Base-by-base conservation (phyloP, 768 basidiomycete genomes). In the Suillus plorans region DNA sequence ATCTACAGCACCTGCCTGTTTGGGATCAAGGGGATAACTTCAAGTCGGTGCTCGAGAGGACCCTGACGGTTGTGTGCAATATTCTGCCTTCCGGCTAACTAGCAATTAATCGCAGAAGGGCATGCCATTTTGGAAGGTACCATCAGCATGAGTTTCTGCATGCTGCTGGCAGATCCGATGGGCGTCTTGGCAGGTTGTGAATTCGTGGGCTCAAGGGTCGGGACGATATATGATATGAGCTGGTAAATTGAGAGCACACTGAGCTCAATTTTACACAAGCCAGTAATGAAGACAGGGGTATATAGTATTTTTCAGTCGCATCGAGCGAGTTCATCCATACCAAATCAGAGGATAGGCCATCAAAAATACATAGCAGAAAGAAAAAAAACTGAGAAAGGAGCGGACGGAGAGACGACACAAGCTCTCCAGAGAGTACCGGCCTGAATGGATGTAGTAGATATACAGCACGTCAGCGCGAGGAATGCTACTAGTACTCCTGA, bases 1-100 rank as follows among this genome's bases (percentile, higher is more conserved):
- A 67, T 62, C 66, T 22, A 68, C 67, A 67, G 55, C 36, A 64
- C 65, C 60, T 68, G 60, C 68, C 68, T 67, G 64, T 68, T 64
- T 39, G 31, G 63, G 67, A 64, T 61, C 41, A 67, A 68, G 60
- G 67, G 47, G 13, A 39, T 57, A n/a, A 10, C 34, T n/a, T 56
- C n/a, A 56, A 56, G 34, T n/a, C 36, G 6, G 36, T 12, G 36
- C n/a, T n/a, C 50, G 50, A 34, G 12, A 18, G 34, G 16, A 58
- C 16, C 39, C 9, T 58, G 5, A 25, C 25, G 22, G 10, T 25
- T 9, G 39, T 10, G 25, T 18, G 36, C 10, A 37, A 42, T 2
- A n/a, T 25, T 28, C 18, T 28, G 58, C 12, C 22, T 20, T 59
- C 25, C 25, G 53, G 20, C 12, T n/a, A 10, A 59, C 18, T 20